These are phyloP conservation scores for Wickerhamomyces ciferrii DNA, from an alignment of 805 yeast genomes.

Conservation along the genomic window DNA sequence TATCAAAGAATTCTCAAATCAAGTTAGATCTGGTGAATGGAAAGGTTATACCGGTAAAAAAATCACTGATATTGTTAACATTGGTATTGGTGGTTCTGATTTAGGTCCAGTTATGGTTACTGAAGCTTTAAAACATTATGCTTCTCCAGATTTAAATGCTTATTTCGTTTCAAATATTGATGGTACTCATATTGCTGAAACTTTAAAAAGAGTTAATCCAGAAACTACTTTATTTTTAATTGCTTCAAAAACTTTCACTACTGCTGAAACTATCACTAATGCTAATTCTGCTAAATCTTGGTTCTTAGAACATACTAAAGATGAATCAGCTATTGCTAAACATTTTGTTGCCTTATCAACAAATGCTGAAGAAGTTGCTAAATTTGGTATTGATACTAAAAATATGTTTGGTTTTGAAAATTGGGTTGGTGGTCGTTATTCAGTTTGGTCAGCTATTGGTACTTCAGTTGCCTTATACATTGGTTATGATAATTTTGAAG, in stretches of 20 bases:
- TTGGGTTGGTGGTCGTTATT: slow-evolving; percentile 99
- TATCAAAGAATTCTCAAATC: slow-evolving; percentile 92
- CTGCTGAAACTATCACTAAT: slow-evolving; percentile 96
- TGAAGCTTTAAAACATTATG: slow-evolving; percentile 91
- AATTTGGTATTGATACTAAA: slow-evolving; percentile 95
- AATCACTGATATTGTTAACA: slow-evolving; percentile 92
- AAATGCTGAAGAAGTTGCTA: slow-evolving; percentile 83
- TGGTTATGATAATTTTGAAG: slow-evolving; percentile 91
- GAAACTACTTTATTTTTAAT: slow-evolving; percentile 91
- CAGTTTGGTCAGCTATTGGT: slow-evolving; percentile 99
- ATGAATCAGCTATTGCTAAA: slow-evolving; percentile 76
- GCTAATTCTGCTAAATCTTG: slow-evolving; percentile 93
- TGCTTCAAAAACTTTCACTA: slow-evolving; percentile 98
- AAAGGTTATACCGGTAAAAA: slow-evolving; percentile 94
- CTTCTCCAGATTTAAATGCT: slow-evolving; percentile 65
- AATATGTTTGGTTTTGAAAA: slow-evolving; percentile 98
- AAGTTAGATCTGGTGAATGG: slow-evolving; percentile 91
- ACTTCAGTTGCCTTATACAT: slow-evolving; percentile 91
- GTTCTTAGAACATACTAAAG: slow-evolving; percentile 76
- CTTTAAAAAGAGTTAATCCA: slow-evolving; percentile 69
- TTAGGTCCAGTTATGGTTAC: slow-evolving; percentile 99
- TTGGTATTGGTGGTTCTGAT: slow-evolving; percentile 99
- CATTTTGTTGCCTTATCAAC: slow-evolving; percentile 97
- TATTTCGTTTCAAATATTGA: slow-evolving; percentile 98
- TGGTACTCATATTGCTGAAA: slow-evolving; percentile 95